Evolutionary conservation across 1,284 basidiomycete genomes (phyloP).

Genomic region (Cutaneotrichosporon sp.): DNA sequence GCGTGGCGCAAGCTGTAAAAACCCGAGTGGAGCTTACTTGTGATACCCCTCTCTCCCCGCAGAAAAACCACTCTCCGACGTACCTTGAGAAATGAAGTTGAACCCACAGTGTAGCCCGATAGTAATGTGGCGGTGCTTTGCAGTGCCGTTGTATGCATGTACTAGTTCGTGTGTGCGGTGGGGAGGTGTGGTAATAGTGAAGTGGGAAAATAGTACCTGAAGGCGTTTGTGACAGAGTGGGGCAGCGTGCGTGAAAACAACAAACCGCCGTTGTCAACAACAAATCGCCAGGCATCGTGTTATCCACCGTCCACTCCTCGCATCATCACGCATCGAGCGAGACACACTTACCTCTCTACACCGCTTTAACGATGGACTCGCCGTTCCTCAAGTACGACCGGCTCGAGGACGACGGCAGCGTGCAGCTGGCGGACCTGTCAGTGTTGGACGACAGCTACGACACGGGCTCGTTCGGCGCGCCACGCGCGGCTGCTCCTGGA

Average conservation of each 20-base stretch:
- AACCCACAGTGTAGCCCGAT: neutral
- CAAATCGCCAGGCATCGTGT: neutral
- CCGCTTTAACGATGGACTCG: constrained; percentile 4
- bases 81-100: neutral
- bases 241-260: neutral
- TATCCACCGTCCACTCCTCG: neutral
- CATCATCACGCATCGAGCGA: no score
- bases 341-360: no score
- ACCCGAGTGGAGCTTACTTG: no score
- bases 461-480: neutral
- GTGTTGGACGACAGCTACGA: neutral
- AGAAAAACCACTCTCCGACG: no score
- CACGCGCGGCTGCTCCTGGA: no score
- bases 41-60: no score
- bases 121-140: neutral
- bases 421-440: constrained; percentile 6
- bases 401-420: constrained; percentile 2
- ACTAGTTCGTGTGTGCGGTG: neutral
- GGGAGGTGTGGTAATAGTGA: neutral
- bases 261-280: neutral
- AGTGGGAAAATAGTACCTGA: neutral
- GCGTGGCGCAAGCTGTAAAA: constrained; percentile 42
- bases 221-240: neutral
- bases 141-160: neutral
- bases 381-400: constrained; percentile 1